Evolutionary conservation across 805 yeast species (phyloP), one percentile per base, ranked within the genome.

Genomic region (Yamadazyma kitorensis): DNA sequence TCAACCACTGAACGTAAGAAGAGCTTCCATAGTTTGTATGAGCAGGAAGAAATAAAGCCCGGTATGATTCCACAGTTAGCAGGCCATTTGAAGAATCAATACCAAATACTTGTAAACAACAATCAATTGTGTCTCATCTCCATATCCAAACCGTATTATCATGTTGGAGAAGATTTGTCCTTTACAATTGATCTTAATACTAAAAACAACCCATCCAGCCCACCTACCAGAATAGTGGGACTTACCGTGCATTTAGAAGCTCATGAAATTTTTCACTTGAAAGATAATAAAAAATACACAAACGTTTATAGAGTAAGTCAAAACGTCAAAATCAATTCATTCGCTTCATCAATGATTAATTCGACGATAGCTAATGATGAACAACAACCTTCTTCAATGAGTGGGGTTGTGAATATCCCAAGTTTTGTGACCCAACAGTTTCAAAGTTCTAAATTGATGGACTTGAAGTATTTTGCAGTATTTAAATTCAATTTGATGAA

Each of bases 141-240:
- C 5, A 29, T 66, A 18, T 52, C 67, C 2, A 56, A 57, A 31
- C 59, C 68, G 3, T 57, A 52, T 28, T 64, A 50, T 46, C 64
- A 57, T 34, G 40, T 62, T 16, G 72, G 72, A 13, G 68, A 66
- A 19, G 70, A 66, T 34, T 43, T 66, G 9, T 44, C 54, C 33
- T 64, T 58, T 37, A 41, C 46, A 2, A 42, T 67, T n/a, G 56
- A 59, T 31, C 44, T 56, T 11, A 54, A 52, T 24, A 39, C 36
- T 17, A 37, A 37, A n/a, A 24, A 32, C 15, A 13, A 10, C 4
- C 8, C 18, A 1, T 11, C 13, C 2, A 34, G 30, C 4, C 14
- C 34, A n/a, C 20, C 29, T 15, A 47, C 59, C 2, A 54, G 52
- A 24, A 54, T 64, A 5, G 59, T 54, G 1, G 72, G 72, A 1